These are phyloP conservation scores for Alternaria triticimaculans DNA, from an alignment of 2,329 filamentous ascomycete genomes.

Conservation along the genomic window DNA sequence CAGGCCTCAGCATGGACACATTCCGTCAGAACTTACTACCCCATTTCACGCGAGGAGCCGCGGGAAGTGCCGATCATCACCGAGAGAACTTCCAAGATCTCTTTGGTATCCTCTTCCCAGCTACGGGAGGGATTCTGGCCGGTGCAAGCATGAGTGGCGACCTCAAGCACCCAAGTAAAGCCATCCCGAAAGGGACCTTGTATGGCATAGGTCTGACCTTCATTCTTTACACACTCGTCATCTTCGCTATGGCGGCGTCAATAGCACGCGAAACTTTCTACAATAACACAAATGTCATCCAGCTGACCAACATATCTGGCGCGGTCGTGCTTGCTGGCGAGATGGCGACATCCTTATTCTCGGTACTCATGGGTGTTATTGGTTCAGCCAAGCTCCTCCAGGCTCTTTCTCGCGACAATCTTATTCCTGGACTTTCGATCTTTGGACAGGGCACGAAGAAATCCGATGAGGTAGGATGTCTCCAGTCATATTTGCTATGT, in stretches of 20 bases:
- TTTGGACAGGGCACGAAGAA: slow-evolving; percentile 77
- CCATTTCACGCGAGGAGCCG: slow-evolving; percentile 65
- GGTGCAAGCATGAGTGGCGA: slow-evolving; percentile 93
- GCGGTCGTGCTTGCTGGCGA: slow-evolving; percentile 79
- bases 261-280: slow-evolving; percentile 77
- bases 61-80: slow-evolving; percentile 67
- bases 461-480: slow-evolving; percentile 63
- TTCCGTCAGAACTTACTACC: slow-evolving; percentile 77
- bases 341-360: slow-evolving; percentile 83
- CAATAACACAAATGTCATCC: slow-evolving; percentile 78
- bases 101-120: slow-evolving; percentile 85
- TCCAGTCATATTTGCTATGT: neutral
- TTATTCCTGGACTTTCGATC: slow-evolving; percentile 76
- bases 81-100: slow-evolving; percentile 77
- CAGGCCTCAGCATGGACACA: slow-evolving; percentile 74
- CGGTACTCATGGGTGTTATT: slow-evolving; percentile 84
- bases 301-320: slow-evolving; percentile 79
- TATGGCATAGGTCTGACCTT: slow-evolving; percentile 80
- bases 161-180: slow-evolving; percentile 78
- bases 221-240: slow-evolving; percentile 75
- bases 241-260: slow-evolving; percentile 78
- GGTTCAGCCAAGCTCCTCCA: slow-evolving; percentile 85
- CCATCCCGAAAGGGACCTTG: slow-evolving; percentile 84
- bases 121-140: slow-evolving; percentile 66
- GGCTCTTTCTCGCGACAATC: slow-evolving; percentile 77